Evolutionary conservation across 768 basidiomycete species (phyloP).

Genomic region (Leccinum barrowsii): DNA sequence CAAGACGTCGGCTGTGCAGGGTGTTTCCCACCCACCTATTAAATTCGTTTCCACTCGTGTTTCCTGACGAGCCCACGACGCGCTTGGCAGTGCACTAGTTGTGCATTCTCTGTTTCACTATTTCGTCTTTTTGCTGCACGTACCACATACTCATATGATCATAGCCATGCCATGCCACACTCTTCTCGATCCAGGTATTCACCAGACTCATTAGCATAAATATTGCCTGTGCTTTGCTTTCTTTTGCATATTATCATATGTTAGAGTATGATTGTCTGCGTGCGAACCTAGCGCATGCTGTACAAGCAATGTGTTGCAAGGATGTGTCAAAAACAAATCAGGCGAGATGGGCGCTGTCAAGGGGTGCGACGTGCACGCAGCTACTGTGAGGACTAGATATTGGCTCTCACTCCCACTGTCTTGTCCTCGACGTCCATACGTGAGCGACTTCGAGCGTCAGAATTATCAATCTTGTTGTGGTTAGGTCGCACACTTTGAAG

Average conservation of each 20-base stretch:
- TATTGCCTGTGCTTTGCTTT: slow-evolving; percentile 16
- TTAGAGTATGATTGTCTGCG: slow-evolving; percentile 32
- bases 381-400: neutral
- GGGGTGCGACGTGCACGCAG: slow-evolving; percentile 2
- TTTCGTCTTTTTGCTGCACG: slow-evolving; percentile 31
- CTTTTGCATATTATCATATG: slow-evolving; percentile 44
- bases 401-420: neutral
- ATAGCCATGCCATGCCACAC: slow-evolving; percentile 30
- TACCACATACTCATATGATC: slow-evolving; percentile 27
- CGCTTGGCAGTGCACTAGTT: slow-evolving; percentile 14
- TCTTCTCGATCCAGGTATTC: slow-evolving; percentile 20
- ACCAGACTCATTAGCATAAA: slow-evolving; percentile 30
- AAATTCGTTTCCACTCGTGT: slow-evolving; percentile 47
- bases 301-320: slow-evolving; percentile 9
- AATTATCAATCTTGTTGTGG: neutral
- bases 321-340: slow-evolving; percentile 2
- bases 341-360: slow-evolving; percentile 24
- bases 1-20: slow-evolving; percentile 75
- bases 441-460: neutral
- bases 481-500: neutral
- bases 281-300: slow-evolving; percentile 10
- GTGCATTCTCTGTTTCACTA: slow-evolving; percentile 24
- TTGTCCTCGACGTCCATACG: neutral
- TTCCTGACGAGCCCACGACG: slow-evolving; percentile 16
- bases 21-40: slow-evolving; percentile 43